phyloP scores from a whole-genome alignment of 345 rosid genomes.

The Populus euphratica region DNA sequence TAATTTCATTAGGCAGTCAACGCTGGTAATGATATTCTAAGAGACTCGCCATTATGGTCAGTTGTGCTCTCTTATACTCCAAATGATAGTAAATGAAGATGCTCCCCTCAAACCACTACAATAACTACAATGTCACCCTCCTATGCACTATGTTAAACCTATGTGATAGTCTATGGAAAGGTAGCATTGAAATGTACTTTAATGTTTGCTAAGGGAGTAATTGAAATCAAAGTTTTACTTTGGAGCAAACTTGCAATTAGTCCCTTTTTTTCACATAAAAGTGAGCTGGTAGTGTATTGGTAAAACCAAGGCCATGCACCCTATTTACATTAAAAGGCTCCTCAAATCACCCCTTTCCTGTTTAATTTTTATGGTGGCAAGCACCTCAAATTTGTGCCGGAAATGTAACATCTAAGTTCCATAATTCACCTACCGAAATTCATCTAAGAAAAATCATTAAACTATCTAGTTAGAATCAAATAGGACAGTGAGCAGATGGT shows the following conservation, averaged over 20 bases:
- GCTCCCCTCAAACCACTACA: not conserved
- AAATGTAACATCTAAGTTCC: not conserved
- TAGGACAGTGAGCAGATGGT: not conserved
- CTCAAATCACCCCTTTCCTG: not conserved
- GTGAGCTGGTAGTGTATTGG: not conserved
- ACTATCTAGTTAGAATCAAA: not conserved
- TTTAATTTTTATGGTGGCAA: not conserved
- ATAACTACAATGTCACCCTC: not conserved
- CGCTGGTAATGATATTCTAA: not conserved
- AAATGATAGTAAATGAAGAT: not conserved
- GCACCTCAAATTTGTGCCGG: not conserved
- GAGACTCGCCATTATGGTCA: not conserved
- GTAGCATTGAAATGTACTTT: not conserved
- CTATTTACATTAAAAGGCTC: not conserved
- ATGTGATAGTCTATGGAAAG: not conserved
- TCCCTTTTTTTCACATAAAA: not conserved
- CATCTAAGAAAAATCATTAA: not conserved
- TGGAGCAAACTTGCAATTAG: not conserved
- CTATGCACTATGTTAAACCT: not conserved
- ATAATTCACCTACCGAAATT: not conserved
- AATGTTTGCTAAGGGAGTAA: not conserved
- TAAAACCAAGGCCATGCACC: not conserved
- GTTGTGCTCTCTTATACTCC: not conserved
- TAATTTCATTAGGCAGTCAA: not conserved
- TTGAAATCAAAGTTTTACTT: not conserved